A percentile compares a stretch with the other conserved stretches of the same genome.
These are phyloP conservation scores for Coprinopsis cinerea DNA, from an alignment of 768 basidiomycete species.

Conservation along the genomic window DNA sequence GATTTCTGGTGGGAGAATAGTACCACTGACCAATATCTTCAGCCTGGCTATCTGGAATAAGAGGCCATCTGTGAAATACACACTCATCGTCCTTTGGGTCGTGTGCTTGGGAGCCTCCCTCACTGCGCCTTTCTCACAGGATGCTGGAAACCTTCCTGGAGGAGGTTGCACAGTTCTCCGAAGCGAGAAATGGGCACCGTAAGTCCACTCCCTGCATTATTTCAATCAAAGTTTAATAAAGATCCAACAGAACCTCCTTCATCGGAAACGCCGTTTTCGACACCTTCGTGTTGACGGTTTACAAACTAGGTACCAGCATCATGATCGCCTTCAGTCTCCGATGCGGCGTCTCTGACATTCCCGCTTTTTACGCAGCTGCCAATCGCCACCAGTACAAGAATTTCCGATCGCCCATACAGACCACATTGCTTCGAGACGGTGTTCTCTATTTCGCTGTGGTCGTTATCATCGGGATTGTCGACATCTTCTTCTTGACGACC, in stretches of 20 bases:
- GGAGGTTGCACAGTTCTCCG: background rate
- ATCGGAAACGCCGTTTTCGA: background rate
- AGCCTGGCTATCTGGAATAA: conserved; percentile 1
- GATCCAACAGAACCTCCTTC: background rate
- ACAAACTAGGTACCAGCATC: background rate
- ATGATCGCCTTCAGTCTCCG: no score
- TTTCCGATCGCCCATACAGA: background rate
- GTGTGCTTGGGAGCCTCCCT: background rate
- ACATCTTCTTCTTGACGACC: background rate
- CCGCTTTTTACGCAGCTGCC: background rate
- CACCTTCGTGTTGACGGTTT: background rate
- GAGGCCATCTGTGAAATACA: background rate
- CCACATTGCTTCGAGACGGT: background rate
- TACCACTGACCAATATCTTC: background rate
- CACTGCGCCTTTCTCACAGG: conserved; percentile 1
- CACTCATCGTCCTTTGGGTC: conserved; percentile 1
- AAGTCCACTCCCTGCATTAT: background rate
- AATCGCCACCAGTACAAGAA: background rate
- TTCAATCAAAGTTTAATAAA: background rate
- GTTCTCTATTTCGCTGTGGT: background rate
- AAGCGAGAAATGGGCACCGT: background rate
- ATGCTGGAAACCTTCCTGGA: background rate
- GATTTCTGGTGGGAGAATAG: background rate
- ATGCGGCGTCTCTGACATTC: background rate
- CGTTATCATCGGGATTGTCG: background rate